Conservation (phyloP, 176 grass and related monocot species). For the Saccharum spontaneum region DNA sequence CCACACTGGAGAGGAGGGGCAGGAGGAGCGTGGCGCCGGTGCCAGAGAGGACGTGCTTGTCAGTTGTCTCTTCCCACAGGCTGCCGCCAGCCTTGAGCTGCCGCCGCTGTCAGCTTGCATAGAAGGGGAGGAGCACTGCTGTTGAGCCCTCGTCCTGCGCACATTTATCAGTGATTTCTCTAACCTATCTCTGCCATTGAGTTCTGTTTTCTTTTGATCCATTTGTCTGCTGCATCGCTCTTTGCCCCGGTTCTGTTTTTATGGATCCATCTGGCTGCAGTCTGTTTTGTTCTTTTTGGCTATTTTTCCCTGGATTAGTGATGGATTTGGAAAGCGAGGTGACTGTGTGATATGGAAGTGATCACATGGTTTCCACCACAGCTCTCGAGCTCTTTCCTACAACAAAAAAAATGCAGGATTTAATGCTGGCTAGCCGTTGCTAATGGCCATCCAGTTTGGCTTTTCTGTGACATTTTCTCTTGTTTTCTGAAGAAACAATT, state of each 20-base stretch:
- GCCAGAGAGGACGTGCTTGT: neutral
- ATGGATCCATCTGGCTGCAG: neutral
- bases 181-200: neutral
- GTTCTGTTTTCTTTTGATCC: neutral
- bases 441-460: constrained; percentile 48
- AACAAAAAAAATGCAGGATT: constrained; percentile 18
- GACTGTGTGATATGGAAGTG: neutral
- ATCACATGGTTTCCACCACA: neutral
- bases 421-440: constrained; percentile 47
- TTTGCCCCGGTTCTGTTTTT: neutral
- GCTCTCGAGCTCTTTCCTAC: constrained; percentile 28
- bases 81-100: neutral
- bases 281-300: neutral
- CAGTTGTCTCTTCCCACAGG: too few relatives aligned
- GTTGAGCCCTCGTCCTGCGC: neutral
- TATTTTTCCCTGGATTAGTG: neutral
- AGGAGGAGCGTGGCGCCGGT: too few relatives aligned
- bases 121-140: neutral
- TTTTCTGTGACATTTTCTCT: constrained; percentile 44
- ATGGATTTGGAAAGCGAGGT: constrained; percentile 18
- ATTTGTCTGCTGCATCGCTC: neutral
- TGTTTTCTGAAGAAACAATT: neutral
- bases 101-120: neutral
- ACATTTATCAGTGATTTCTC: neutral
- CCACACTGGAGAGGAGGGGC: too few relatives aligned